Percentiles rank a stretch among this genome's conserved stretches.
Conservation (phyloP, 768 basidiomycete genomes). For the Cantharellus cinnabarinus region DNA sequence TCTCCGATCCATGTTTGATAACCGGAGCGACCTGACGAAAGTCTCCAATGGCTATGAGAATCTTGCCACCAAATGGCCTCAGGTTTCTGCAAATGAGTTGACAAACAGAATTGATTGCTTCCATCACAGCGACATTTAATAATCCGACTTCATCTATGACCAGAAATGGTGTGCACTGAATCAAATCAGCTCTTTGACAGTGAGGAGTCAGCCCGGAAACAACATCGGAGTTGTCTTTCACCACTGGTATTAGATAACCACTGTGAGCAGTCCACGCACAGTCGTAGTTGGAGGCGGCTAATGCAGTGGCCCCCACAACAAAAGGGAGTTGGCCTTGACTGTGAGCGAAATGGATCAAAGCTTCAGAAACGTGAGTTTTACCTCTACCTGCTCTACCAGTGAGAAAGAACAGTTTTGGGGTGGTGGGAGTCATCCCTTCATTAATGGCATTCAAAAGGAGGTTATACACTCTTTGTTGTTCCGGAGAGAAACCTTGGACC, state of each 20-base stretch:
- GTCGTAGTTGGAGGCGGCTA: too few species aligned
- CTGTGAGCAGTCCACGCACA: too few species aligned
- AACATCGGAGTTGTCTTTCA: background rate
- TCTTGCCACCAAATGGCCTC: constrained; percentile 7
- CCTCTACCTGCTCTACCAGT: constrained; percentile 10
- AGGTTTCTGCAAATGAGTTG: constrained; percentile 2
- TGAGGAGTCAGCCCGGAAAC: constrained; percentile 14
- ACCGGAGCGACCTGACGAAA: background rate
- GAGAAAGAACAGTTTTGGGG: constrained; percentile 13
- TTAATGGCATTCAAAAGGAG: background rate
- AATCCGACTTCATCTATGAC: constrained; percentile 27
- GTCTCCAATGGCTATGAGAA: background rate
- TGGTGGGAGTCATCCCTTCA: too few species aligned
- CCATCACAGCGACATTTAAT: constrained; percentile 19
- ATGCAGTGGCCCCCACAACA: too few species aligned
- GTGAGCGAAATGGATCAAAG: too few species aligned
- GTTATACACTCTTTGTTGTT: background rate
- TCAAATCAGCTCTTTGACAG: constrained; percentile 18
- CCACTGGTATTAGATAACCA: background rate
- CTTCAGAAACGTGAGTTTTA: constrained; percentile 1
- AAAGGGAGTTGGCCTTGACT: too few species aligned
- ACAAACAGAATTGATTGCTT: constrained; percentile 18
- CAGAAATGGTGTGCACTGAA: constrained; percentile 15
- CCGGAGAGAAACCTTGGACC: background rate
- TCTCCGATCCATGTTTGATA: background rate